These are phyloP conservation scores for Daldinia sp. DNA, from an alignment of 2,329 filamentous ascomycete species.

Conservation along the genomic window DNA sequence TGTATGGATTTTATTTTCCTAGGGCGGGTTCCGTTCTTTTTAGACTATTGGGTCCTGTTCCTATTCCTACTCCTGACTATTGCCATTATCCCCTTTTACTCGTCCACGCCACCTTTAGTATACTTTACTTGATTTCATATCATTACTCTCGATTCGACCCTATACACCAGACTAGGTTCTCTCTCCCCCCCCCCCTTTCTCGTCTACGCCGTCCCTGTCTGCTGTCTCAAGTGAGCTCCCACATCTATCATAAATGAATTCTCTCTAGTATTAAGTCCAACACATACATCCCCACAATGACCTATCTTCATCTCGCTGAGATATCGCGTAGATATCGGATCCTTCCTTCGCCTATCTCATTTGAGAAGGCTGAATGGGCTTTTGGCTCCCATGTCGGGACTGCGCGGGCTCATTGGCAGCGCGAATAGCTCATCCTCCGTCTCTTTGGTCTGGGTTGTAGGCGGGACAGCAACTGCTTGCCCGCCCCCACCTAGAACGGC, in stretches of 20 bases:
- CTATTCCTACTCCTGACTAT: not conserved
- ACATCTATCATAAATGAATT: conserved; percentile 3
- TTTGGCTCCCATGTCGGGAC: conserved; percentile 79
- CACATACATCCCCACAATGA: not conserved
- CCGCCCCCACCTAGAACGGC: conserved; percentile 48
- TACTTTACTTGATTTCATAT: not conserved
- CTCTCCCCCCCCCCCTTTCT: not conserved
- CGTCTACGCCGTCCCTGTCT: not conserved
- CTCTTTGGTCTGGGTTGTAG: conserved; percentile 52
- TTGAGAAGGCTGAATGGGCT: conserved; percentile 75
- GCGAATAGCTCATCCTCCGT: conserved; percentile 86
- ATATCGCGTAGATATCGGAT: not conserved
- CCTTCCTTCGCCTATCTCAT: conserved; percentile 13
- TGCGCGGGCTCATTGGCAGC: conserved; percentile 83
- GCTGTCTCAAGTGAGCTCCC: not conserved
- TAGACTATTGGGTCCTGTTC: not conserved
- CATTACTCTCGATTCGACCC: not conserved
- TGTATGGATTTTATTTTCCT: too few relatives aligned
- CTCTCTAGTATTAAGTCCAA: not conserved
- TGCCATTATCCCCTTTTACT: not conserved
- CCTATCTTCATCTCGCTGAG: not conserved
- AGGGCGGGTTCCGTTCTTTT: not conserved
- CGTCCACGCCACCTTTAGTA: not conserved
- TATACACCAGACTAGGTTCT: not conserved
- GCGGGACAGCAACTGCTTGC: conserved; percentile 44